Evolutionary conservation across 306 rosid species (phyloP).

Genomic region (Acacia acuminata): DNA sequence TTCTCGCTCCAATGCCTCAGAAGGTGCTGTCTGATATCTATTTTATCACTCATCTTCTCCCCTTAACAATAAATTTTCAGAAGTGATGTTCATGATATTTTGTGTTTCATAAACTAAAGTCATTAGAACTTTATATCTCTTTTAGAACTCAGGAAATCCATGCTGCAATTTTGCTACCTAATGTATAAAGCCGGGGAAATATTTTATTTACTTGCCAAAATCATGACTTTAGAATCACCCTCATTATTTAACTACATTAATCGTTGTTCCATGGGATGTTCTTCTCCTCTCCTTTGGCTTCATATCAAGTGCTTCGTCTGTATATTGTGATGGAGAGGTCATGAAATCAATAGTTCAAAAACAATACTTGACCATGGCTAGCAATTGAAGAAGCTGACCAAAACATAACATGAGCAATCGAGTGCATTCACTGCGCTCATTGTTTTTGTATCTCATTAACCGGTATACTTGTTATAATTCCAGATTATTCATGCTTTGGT

Average conservation of each 20-base stretch:
- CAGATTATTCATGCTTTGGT: not conserved
- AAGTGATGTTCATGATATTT: not conserved
- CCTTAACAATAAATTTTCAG: not conserved
- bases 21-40: constrained; percentile 49
- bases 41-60: not conserved
- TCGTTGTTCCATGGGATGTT: not conserved
- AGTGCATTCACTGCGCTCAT: not conserved
- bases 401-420: not conserved
- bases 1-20: constrained; percentile 92
- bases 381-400: constrained; percentile 1
- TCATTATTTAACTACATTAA: not conserved
- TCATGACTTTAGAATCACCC: not conserved
- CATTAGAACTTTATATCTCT: not conserved
- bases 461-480: not conserved
- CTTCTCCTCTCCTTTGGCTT: not conserved
- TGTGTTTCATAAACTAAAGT: not conserved
- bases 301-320: not conserved
- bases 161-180: not conserved
- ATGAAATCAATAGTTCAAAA: not conserved
- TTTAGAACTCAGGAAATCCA: not conserved
- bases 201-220: not conserved
- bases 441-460: not conserved
- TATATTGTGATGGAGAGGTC: not conserved
- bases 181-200: not conserved
- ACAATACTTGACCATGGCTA: not conserved